A percentile compares a stretch with the other conserved stretches of the same genome.
phyloP scores from a whole-genome alignment of 2,329 filamentous ascomycete genomes.

The Alternaria angustiovoidea region DNA sequence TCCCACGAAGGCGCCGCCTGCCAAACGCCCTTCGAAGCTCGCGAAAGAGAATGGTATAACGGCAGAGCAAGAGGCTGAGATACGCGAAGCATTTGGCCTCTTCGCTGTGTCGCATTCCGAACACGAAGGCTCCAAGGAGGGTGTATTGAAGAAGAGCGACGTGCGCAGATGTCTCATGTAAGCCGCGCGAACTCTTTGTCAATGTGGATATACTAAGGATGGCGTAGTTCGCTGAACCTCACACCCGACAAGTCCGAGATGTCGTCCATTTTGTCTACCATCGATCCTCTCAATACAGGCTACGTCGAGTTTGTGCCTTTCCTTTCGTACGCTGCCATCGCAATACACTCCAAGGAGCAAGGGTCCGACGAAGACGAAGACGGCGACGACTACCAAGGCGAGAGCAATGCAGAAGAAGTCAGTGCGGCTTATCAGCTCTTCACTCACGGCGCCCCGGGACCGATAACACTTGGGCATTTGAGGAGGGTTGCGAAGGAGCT shows the following conservation, averaged over 20 bases:
- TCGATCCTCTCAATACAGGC: constrained; percentile 84
- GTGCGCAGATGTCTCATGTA: constrained; percentile 63
- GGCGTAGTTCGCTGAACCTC: constrained; percentile 78
- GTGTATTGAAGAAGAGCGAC: constrained; percentile 54
- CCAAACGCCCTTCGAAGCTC: constrained; percentile 78
- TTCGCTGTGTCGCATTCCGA: constrained; percentile 67
- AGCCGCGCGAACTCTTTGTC: constrained; percentile 5
- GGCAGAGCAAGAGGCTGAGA: constrained; percentile 85
- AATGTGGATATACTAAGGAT: constrained; percentile 7
- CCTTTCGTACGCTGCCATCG: constrained; percentile 86
- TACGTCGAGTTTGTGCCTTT: constrained; percentile 82
- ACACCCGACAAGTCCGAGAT: constrained; percentile 72
- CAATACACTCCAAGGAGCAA: constrained; percentile 65
- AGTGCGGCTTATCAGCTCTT: constrained; percentile 86
- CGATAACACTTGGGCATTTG: constrained; percentile 83
- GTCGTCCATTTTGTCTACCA: constrained; percentile 76
- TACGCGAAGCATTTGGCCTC: constrained; percentile 86
- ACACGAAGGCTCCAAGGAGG: constrained; percentile 71
- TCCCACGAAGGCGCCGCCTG: constrained; percentile 27
- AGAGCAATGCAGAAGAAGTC: constrained; percentile 68
- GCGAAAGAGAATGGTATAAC: constrained; percentile 90
- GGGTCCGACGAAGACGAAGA: constrained; percentile 53
- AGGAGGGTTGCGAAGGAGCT: constrained; percentile 79
- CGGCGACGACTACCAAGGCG: constrained; percentile 41
- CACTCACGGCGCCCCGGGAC: constrained; percentile 63